Evolutionary conservation across 2,329 filamentous ascomycete species (phyloP).

Genomic region (Colletotrichum eremochloae): DNA sequence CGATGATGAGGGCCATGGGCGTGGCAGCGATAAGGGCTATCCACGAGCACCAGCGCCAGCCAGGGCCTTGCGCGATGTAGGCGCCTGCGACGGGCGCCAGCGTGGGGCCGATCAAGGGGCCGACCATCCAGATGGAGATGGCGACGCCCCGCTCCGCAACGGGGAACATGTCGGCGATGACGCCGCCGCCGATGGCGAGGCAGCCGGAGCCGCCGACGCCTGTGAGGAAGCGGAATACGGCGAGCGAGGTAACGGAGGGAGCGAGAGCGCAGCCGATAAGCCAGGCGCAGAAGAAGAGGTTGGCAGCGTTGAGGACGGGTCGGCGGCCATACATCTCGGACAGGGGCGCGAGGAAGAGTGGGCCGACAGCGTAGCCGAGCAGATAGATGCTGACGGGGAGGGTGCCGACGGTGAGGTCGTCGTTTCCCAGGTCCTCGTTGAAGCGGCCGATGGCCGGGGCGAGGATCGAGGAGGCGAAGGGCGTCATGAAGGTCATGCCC

Average conservation of each 20-base stretch:
- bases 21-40: conserved; percentile 63
- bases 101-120: conserved; percentile 58
- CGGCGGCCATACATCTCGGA: conserved; percentile 76
- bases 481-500: conserved; percentile 74
- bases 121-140: conserved; percentile 64
- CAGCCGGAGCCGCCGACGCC: conserved; percentile 70
- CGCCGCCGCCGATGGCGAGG: conserved; percentile 67
- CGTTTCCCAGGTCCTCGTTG: conserved; percentile 60
- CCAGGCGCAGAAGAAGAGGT: conserved; percentile 72
- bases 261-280: conserved; percentile 75
- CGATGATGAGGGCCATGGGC: conserved; percentile 52
- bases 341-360: conserved; percentile 68
- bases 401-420: conserved; percentile 58
- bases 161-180: conserved; percentile 68
- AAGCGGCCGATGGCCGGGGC: conserved; percentile 62
- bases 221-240: conserved; percentile 71
- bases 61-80: conserved; percentile 62
- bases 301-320: conserved; percentile 68
- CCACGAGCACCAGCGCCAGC: conserved; percentile 68
- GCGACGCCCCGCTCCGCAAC: conserved; percentile 61
- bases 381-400: conserved; percentile 74
- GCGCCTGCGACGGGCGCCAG: conserved; percentile 63
- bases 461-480: conserved; percentile 74
- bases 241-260: conserved; percentile 64
- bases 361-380: conserved; percentile 70